These are phyloP conservation scores for Rickenella mellea DNA, from an alignment of 768 basidiomycete species.

Conservation along the genomic window DNA sequence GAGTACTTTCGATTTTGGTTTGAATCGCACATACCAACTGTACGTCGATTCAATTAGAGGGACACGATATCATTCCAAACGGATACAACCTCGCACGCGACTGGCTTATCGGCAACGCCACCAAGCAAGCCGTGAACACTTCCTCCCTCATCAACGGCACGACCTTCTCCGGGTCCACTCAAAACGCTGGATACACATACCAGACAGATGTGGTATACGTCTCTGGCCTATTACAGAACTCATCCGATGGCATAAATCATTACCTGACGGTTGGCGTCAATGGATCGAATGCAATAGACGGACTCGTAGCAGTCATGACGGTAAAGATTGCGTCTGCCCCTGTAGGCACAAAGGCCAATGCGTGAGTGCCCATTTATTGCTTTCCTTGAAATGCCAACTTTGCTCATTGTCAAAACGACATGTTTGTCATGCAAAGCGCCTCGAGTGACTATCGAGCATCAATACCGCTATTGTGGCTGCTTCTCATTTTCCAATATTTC, in stretches of 20 bases:
- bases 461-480: too few relatives aligned
- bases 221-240: constrained; percentile 60
- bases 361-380: constrained; percentile 11
- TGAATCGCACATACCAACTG: background rate
- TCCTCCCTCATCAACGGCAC: constrained; percentile 42
- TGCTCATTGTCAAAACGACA: too few relatives aligned
- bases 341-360: constrained; percentile 17
- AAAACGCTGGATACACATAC: constrained; percentile 64
- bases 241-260: constrained; percentile 65
- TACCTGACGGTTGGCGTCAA: constrained; percentile 39
- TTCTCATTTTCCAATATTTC: too few relatives aligned
- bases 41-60: constrained; percentile 21
- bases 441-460: too few relatives aligned
- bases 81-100: constrained; percentile 77
- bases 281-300: constrained; percentile 64
- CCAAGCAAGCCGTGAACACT: constrained; percentile 39
- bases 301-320: constrained; percentile 69
- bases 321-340: constrained; percentile 70
- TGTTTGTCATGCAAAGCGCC: too few relatives aligned
- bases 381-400: background rate
- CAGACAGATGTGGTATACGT: constrained; percentile 59
- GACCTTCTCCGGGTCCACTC: constrained; percentile 54
- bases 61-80: constrained; percentile 65
- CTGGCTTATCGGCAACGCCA: constrained; percentile 79
- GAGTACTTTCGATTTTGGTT: constrained; percentile 15